Conservation (phyloP, 306 rosid genomes). For the Clitoria ternatea region DNA sequence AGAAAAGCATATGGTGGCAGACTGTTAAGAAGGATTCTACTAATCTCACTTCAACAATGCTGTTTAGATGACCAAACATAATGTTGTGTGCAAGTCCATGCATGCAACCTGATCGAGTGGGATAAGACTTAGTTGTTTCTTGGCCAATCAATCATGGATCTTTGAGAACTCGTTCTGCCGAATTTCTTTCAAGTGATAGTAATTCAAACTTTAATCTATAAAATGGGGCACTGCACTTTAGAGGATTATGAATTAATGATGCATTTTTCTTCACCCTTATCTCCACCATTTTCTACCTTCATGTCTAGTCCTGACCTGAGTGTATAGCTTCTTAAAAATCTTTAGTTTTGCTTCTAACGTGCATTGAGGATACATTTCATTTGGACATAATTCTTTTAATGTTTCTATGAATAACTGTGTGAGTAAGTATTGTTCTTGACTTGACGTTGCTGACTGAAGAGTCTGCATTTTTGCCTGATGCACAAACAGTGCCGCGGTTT, state of each 20-base stretch:
- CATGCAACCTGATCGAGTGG: no score
- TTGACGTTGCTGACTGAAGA: background rate
- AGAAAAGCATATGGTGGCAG: no score
- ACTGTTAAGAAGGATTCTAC: no score
- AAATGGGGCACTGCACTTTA: background rate
- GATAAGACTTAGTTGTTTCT: no score
- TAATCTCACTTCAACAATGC: no score
- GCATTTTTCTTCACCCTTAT: no score
- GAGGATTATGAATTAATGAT: no score
- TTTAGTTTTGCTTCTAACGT: background rate
- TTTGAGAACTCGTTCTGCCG: background rate
- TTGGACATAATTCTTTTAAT: background rate
- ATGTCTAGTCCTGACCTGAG: background rate
- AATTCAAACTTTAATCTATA: background rate
- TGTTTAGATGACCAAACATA: no score
- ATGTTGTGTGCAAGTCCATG: no score
- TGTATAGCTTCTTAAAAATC: background rate
- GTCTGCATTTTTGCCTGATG: background rate
- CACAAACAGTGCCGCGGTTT: slow-evolving; percentile 68
- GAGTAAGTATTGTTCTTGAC: background rate
- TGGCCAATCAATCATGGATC: no score
- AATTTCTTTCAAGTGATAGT: background rate
- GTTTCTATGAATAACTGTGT: background rate
- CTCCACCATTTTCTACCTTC: no score
- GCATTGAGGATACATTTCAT: background rate